Evolutionary conservation across 2,329 filamentous ascomycete genomes (phyloP), one percentile per base, ranked within the genome.

Genomic region (Amesomyces nigricolor): DNA sequence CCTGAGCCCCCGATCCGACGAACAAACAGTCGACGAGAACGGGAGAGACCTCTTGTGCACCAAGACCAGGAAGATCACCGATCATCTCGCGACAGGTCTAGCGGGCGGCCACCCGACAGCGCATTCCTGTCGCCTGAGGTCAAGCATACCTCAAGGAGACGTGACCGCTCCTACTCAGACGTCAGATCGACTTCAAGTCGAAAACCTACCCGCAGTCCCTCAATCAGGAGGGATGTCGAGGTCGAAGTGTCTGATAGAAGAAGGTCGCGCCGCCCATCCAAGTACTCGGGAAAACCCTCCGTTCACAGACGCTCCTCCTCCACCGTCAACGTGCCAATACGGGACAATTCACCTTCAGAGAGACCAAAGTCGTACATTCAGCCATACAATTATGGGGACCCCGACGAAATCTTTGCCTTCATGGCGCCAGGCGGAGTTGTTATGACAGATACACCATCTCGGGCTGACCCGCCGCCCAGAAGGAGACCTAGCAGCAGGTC

Each of bases 81-180:
- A 35, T 64, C 65, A 7, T 60, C 68, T 26, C 61, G 60, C 49
- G 68, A 60, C 59, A 53, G 45, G 5, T 32, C 55, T 30, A 60
- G 52, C 47, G 39, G 53, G n/a, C 51, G 49, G 30, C 68, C 32
- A 53, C 65, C 45, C 53, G 67, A 68, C 5, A 71, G 75, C 42
- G 66, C 65, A 0, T 65, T 71, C 26, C 60, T 76, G 5, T 73
- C 75, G 0, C 76, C 77, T 2, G 65, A 74, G 3, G 71, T 73
- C 29, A 76, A 72, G 48, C 71, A 72, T 35, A 67, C 71, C 0
- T 65, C 70, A 10, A 68, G 68, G 3, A 71, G 74, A 4, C 71
- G 76, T 2, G 75, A 79, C 39, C 72, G 74, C 51, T 63, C 67
- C 0, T 77, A 77, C 50, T 70, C 72, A 56, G 66, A 71, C 30